Evolutionary conservation across 2,329 filamentous ascomycete genomes (phyloP).

Genomic region (Whalleya microplaca): DNA sequence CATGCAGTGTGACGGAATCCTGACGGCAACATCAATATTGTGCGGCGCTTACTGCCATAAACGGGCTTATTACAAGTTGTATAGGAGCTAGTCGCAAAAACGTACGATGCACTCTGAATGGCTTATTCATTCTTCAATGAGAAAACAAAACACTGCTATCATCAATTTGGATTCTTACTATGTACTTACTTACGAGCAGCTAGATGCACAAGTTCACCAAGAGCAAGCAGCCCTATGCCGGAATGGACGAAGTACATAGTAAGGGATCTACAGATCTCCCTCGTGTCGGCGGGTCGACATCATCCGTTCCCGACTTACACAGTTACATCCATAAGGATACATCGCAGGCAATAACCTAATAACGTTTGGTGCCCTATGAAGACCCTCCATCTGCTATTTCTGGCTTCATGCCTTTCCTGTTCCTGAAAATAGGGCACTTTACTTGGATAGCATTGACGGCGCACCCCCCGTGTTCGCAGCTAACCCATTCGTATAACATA

Average conservation of each 20-base stretch:
- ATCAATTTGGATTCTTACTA: too few relatives aligned
- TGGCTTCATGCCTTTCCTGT: constrained; percentile 11
- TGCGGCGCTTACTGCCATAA: not conserved
- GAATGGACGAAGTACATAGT: too few relatives aligned
- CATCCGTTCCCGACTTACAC: not conserved
- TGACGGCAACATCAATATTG: not conserved
- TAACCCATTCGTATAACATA: not conserved
- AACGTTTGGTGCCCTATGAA: not conserved
- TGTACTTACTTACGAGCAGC: too few relatives aligned
- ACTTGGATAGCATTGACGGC: not conserved
- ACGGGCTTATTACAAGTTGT: not conserved
- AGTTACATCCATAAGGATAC: not conserved
- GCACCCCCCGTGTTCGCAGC: not conserved
- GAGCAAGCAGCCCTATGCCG: too few relatives aligned
- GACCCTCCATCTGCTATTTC: not conserved
- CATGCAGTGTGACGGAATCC: not conserved
- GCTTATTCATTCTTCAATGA: too few relatives aligned
- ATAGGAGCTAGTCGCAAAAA: not conserved
- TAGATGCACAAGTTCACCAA: too few relatives aligned
- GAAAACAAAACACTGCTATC: too few relatives aligned
- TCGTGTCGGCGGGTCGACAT: not conserved
- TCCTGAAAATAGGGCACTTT: not conserved
- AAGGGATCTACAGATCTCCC: not conserved
- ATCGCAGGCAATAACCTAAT: not conserved
- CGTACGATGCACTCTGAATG: too few relatives aligned